Evolutionary conservation across 345 rosid genomes (phyloP), one percentile per base, ranked within the genome.

Genomic region (Cardamine resedifolia): DNA sequence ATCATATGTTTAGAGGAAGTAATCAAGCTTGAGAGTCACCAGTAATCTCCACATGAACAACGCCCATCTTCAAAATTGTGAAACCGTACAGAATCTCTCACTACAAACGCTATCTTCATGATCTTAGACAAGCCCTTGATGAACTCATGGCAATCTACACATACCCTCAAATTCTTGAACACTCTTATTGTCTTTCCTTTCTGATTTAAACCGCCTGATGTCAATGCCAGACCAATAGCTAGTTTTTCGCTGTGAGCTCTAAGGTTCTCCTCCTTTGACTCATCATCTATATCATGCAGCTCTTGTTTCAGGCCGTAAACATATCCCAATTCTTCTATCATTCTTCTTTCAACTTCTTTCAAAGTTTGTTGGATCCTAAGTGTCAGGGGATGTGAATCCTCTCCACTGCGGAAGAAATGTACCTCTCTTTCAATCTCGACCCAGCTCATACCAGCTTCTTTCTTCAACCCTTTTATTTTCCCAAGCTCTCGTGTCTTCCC

Each of bases 391-490:
- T 88, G 97, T 27, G 80, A 70, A 61, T 80, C 68, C 38, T 86
- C 92, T 36, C 79, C 79, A 15, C 97, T 84, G 62, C 77, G 86
- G 75, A 94, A 91, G 64, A 82, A 80, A 74, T 81, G 85, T 1
- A 86, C 73, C 81, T 81, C 81, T 82, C 80, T 88, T 74, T 85
- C 86, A 58, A 87, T 77, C 81, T 89, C 96, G 16, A 89, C 88
- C 98, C 98, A 91, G 74, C 97, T 91, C 34, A 88, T 79, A 56
- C 95, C 96, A 9, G 83, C 91, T 62, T 82, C 91, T 79, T 94
- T 91, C 87, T 76, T 83, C 68, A 87, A 68, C 75, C 85, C 84
- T 68, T 80, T 91, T 27, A 61, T 67, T 66, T 66, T 77, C 48
- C 82, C 88, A 73, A 45, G 9, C 71, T 78, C 84, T 76, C 96